Evolutionary conservation across 768 basidiomycete genomes (phyloP).

Genomic region (Porphyrellus cyaneotinctus): DNA sequence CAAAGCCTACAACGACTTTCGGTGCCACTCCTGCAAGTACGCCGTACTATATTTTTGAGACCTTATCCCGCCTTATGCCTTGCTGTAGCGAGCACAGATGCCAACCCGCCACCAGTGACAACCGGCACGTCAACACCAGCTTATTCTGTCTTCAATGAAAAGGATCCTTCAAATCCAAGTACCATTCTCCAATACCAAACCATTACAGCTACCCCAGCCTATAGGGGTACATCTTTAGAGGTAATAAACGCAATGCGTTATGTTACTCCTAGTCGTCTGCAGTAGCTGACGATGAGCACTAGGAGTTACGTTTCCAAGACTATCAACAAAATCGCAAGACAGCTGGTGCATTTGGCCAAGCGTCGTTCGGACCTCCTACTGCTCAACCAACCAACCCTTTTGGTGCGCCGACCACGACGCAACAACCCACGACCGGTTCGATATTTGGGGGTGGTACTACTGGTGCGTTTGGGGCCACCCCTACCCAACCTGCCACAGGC

Average conservation of each 20-base stretch:
- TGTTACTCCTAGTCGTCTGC: not conserved
- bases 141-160: constrained; percentile 58
- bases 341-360: constrained; percentile 57
- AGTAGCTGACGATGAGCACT: constrained; percentile 3
- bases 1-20: constrained; percentile 44
- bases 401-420: constrained; percentile 25
- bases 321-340: constrained; percentile 73
- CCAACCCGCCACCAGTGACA: constrained; percentile 50
- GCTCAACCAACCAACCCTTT: constrained; percentile 27
- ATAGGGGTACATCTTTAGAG: constrained; percentile 74
- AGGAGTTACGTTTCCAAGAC: constrained; percentile 78
- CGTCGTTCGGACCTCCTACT: constrained; percentile 28
- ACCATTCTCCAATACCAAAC: constrained; percentile 70
- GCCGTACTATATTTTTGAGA: constrained; percentile 3
- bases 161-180: constrained; percentile 49
- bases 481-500: constrained; percentile 26
- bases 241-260: constrained; percentile 34
- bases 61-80: constrained; percentile 8
- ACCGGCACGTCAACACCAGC: constrained; percentile 68
- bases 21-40: constrained; percentile 35
- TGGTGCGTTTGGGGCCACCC: constrained; percentile 20
- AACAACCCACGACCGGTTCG: constrained; percentile 29
- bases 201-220: constrained; percentile 76
- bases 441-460: constrained; percentile 28
- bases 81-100: constrained; percentile 33